Percentiles rank a stretch among this genome's conserved stretches.
Conservation (phyloP, 306 rosid species). For the Fagus crenata region DNA sequence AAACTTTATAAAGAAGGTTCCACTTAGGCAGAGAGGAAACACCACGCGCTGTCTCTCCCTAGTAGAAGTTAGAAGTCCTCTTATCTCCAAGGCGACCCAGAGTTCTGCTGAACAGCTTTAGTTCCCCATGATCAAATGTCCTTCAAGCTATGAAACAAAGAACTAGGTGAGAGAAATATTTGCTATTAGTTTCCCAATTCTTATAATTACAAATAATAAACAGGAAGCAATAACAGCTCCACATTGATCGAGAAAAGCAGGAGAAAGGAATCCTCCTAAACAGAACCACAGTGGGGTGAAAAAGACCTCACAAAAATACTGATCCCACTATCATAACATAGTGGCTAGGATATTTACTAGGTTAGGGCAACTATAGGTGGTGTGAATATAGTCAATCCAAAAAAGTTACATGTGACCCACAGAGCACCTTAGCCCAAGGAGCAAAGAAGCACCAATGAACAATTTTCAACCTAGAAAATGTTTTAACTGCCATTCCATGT, state of each 20-base stretch:
- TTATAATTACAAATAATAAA: background rate
- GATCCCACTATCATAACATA: no score
- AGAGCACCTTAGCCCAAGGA: no score
- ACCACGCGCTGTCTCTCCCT: conserved; percentile 38
- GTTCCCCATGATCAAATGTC: conserved; percentile 39
- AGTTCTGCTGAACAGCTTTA: conserved; percentile 41
- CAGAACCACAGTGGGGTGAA: no score
- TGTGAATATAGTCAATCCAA: no score
- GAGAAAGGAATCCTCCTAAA: no score
- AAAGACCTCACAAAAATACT: no score
- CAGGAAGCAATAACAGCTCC: conserved; percentile 5
- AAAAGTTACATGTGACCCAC: no score
- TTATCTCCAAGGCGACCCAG: conserved; percentile 43
- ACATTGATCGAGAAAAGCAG: no score
- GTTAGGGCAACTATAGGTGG: no score
- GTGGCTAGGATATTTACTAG: no score
- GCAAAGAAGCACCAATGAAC: no score
- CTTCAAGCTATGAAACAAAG: conserved; percentile 39
- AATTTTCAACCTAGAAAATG: no score
- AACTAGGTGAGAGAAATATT: conserved; percentile 21
- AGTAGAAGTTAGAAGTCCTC: conserved; percentile 24
- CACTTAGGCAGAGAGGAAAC: conserved; percentile 39
- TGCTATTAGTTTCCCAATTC: conserved; percentile 12
- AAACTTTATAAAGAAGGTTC: conserved; percentile 53
- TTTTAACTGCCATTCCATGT: background rate